These are phyloP conservation scores for Myxozyma sirexii DNA, from an alignment of 805 yeast species.

Conservation along the genomic window DNA sequence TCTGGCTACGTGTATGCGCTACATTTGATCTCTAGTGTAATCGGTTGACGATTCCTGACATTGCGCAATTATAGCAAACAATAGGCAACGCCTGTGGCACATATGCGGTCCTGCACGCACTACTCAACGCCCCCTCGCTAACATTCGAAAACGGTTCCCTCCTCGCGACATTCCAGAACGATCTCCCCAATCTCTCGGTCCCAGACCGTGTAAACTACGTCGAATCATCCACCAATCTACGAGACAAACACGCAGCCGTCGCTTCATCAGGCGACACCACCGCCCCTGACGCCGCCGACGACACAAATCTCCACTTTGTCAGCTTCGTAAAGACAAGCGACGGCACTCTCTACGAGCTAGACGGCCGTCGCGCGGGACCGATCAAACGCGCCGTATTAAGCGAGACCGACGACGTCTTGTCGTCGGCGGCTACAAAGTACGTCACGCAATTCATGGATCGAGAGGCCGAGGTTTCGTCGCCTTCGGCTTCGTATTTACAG, in stretches of 20 bases:
- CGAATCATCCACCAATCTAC: conserved; percentile 48
- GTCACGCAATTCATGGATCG: conserved; percentile 67
- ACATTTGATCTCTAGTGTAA: neutral
- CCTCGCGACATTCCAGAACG: conserved; percentile 38
- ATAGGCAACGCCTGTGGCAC: conserved; percentile 91
- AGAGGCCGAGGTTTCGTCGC: conserved; percentile 37
- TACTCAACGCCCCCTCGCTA: conserved; percentile 45
- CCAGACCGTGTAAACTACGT: conserved; percentile 50
- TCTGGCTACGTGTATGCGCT: conserved; percentile 58
- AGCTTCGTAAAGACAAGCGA: conserved; percentile 63
- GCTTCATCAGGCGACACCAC: conserved; percentile 45
- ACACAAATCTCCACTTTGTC: conserved; percentile 72
- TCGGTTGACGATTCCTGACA: neutral
- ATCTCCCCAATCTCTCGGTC: conserved; percentile 33
- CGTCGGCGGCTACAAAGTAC: conserved; percentile 53
- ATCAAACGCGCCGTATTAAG: conserved; percentile 55
- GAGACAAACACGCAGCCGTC: conserved; percentile 45
- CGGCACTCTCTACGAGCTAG: conserved; percentile 75
- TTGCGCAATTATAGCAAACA: conserved; percentile 58
- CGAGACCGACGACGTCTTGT: conserved; percentile 56
- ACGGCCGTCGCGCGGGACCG: conserved; percentile 84
- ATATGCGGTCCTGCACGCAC: conserved; percentile 77
- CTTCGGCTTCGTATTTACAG: conserved; percentile 13
- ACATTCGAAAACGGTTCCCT: conserved; percentile 39
- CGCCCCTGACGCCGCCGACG: conserved; percentile 49